A percentile compares a stretch with the other conserved stretches of the same genome.
Conservation (phyloP, 1,284 basidiomycete genomes). For the Hemileia vastatrix region DNA sequence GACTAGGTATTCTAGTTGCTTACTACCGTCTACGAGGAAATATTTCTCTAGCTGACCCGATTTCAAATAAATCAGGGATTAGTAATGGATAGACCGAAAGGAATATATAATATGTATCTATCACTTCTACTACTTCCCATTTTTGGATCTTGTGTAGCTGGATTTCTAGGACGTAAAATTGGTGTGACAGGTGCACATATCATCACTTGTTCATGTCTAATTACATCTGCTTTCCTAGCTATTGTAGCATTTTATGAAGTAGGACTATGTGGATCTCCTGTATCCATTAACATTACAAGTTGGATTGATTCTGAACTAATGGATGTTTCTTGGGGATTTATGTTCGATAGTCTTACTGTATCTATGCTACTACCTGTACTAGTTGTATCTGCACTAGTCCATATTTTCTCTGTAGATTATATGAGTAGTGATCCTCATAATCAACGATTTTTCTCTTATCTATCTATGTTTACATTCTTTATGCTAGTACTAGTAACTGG, state of each 20-base stretch:
- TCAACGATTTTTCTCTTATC: constrained; percentile 45
- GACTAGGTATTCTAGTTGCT: constrained; percentile 44
- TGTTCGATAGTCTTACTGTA: constrained; percentile 44
- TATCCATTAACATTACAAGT: constrained; percentile 40
- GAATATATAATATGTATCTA: constrained; percentile 45
- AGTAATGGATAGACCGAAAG: no score
- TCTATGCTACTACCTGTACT: constrained; percentile 43
- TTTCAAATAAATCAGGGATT: no score
- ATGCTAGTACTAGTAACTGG: constrained; percentile 45
- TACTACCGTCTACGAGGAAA: constrained; percentile 41
- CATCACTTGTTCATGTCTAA: constrained; percentile 40
- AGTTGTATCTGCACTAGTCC: constrained; percentile 43
- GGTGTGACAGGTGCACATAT: constrained; percentile 43
- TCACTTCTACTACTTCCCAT: constrained; percentile 42
- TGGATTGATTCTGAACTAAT: constrained; percentile 44
- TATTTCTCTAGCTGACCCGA: constrained; percentile 38
- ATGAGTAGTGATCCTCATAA: constrained; percentile 45
- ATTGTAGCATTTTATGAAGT: constrained; percentile 45
- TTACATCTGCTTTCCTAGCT: constrained; percentile 38
- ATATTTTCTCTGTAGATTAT: constrained; percentile 45
- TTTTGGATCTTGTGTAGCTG: constrained; percentile 40
- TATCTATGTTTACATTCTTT: no score
- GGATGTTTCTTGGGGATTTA: constrained; percentile 41
- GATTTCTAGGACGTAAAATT: constrained; percentile 44
- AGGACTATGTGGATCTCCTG: constrained; percentile 42